Conservation (phyloP, 2,329 filamentous ascomycete species). For the Nigrograna mackinnonii region DNA sequence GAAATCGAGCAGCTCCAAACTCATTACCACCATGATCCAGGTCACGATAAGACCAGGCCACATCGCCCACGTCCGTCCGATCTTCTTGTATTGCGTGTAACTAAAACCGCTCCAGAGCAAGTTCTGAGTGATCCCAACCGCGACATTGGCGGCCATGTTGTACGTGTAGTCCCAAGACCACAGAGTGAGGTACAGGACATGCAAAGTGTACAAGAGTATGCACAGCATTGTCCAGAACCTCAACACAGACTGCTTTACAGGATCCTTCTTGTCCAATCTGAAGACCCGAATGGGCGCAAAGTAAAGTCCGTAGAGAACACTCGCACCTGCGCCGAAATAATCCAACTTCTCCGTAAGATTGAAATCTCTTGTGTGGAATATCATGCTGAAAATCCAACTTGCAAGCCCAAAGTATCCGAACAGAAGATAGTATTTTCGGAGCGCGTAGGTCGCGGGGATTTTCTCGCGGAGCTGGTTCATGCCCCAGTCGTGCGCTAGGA, state of each 20-base stretch:
- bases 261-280: conserved; percentile 69
- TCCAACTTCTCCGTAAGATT: conserved; percentile 86
- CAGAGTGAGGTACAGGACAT: conserved; percentile 82
- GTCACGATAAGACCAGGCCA: conserved; percentile 91
- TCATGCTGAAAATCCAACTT: conserved; percentile 84
- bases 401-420: conserved; percentile 82
- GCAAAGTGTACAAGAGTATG: conserved; percentile 68
- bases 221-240: conserved; percentile 79
- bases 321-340: conserved; percentile 91
- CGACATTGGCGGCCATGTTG: conserved; percentile 96
- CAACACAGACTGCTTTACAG: conserved; percentile 57
- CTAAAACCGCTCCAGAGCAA: conserved; percentile 86
- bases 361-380: conserved; percentile 94
- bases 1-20: conserved; percentile 93
- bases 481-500: conserved; percentile 80
- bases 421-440: conserved; percentile 78
- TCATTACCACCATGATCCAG: conserved; percentile 93
- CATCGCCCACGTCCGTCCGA: conserved; percentile 76
- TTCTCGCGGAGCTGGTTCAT: conserved; percentile 69
- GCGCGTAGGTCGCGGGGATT: conserved; percentile 73
- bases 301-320: conserved; percentile 88
- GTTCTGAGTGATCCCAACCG: conserved; percentile 78
- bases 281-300: conserved; percentile 83
- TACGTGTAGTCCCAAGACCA: conserved; percentile 95
- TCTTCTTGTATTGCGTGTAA: conserved; percentile 70